These are phyloP conservation scores for Yamadazyma ubonensis DNA, from an alignment of 805 yeast genomes.

Conservation along the genomic window DNA sequence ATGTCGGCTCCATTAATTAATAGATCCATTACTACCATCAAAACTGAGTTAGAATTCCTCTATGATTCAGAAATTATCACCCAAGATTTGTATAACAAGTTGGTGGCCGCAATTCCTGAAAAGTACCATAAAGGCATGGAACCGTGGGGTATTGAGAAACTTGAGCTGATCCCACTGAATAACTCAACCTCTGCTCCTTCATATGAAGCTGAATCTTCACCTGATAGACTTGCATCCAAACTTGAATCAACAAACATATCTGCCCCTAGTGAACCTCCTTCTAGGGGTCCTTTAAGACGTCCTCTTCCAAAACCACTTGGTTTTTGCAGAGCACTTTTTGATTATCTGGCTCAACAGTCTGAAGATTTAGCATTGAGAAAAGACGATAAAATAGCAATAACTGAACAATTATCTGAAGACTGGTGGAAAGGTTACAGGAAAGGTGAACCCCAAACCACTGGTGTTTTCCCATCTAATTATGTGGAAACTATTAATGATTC, in stretches of 20 bases:
- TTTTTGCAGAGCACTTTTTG: slow-evolving; percentile 67
- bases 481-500: slow-evolving; percentile 47
- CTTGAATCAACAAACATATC: neutral
- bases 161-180: slow-evolving; percentile 9
- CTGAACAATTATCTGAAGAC: slow-evolving; percentile 73
- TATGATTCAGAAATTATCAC: slow-evolving; percentile 72
- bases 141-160: slow-evolving; percentile 45
- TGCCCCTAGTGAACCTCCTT: slow-evolving; percentile 9
- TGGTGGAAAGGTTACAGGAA: slow-evolving; percentile 84
- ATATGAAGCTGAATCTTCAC: neutral
- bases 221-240: slow-evolving; percentile 2
- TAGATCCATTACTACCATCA: slow-evolving; percentile 72
- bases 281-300: slow-evolving; percentile 17
- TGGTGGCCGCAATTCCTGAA: slow-evolving; percentile 54
- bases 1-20: slow-evolving; percentile 62
- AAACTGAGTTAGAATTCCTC: slow-evolving; percentile 79
- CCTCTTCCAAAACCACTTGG: slow-evolving; percentile 26
- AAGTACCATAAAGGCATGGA: slow-evolving; percentile 52
- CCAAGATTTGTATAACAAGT: slow-evolving; percentile 50
- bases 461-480: slow-evolving; percentile 90
- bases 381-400: slow-evolving; percentile 69
- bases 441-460: slow-evolving; percentile 45
- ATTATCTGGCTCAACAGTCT: slow-evolving; percentile 68
- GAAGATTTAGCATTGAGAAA: slow-evolving; percentile 65
- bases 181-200: neutral